A percentile compares a stretch with the other conserved stretches of the same genome.
These are phyloP conservation scores for Raphanus raphanistrum DNA, from an alignment of 345 rosid genomes.

Conservation along the genomic window DNA sequence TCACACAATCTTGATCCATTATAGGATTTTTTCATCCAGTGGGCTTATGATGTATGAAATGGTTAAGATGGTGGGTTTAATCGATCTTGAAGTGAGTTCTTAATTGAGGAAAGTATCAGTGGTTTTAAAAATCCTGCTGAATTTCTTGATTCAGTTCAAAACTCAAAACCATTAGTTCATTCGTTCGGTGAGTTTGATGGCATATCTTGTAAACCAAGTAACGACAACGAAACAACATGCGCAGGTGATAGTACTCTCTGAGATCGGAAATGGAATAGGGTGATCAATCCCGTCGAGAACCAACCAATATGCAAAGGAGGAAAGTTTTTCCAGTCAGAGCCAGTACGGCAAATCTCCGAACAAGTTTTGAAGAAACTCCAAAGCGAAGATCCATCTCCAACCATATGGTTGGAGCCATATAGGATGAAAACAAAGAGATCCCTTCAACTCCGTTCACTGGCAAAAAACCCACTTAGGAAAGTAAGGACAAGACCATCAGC, in stretches of 20 bases:
- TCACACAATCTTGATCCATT: conserved; percentile 3
- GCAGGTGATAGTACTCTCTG: neutral
- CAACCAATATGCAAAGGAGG: neutral
- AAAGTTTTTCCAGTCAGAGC: neutral
- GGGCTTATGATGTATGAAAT: neutral
- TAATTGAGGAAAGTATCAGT: too few species aligned
- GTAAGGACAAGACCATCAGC: neutral
- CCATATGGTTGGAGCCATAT: conserved; percentile 22
- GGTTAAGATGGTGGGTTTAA: neutral
- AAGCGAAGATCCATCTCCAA: conserved; percentile 30
- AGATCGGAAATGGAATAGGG: neutral
- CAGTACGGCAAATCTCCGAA: conserved; percentile 35
- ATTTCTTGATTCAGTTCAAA: too few species aligned
- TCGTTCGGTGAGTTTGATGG: too few species aligned
- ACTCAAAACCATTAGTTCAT: too few species aligned
- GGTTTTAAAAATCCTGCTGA: too few species aligned
- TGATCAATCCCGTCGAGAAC: neutral
- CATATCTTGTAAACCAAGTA: too few species aligned
- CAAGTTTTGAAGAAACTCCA: conserved; percentile 42
- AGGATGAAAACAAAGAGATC: conserved; percentile 31
- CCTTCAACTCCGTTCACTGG: conserved; percentile 34
- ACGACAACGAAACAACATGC: neutral
- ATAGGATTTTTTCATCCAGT: neutral
- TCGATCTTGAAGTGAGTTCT: neutral
- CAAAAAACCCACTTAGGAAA: conserved; percentile 21